Conservation (phyloP, 2,329 filamentous ascomycete genomes). For the Fusarium odoratissimum region DNA sequence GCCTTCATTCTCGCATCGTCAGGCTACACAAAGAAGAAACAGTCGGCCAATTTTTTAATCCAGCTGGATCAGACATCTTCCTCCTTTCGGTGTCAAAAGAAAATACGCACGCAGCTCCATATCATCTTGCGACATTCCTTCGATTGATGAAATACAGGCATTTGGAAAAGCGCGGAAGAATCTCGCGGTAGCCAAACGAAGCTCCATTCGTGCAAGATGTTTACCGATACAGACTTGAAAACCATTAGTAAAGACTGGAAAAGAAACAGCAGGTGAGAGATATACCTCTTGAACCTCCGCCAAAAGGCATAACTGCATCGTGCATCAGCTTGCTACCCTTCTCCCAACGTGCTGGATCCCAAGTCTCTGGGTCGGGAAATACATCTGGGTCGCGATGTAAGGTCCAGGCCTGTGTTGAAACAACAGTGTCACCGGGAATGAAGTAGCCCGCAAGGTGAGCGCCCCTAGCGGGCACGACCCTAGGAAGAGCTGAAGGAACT, state of each 20-base stretch:
- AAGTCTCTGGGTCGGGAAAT: fast-evolving
- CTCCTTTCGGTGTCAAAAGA: not conserved
- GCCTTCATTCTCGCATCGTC: no score
- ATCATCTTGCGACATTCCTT: not conserved
- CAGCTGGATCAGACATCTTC: not conserved
- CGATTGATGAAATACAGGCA: fast-evolving
- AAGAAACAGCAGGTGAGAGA: fast-evolving
- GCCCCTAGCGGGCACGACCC: not conserved
- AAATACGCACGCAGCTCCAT: not conserved
- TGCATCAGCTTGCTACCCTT: not conserved
- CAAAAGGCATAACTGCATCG: not conserved
- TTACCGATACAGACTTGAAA: not conserved
- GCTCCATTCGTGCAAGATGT: not conserved
- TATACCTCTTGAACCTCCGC: not conserved
- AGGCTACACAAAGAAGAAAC: no score
- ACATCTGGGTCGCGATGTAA: not conserved
- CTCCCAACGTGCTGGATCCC: not conserved
- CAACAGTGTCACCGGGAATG: fast-evolving
- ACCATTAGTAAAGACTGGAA: fast-evolving
- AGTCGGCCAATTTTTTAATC: no score
- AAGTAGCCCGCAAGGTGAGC: not conserved
- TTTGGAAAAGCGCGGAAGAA: not conserved
- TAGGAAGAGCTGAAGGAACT: not conserved
- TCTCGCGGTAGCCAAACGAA: not conserved
- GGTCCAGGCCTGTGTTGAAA: not conserved